Conservation (phyloP, 306 rosid genomes). For the Senna siamea region DNA sequence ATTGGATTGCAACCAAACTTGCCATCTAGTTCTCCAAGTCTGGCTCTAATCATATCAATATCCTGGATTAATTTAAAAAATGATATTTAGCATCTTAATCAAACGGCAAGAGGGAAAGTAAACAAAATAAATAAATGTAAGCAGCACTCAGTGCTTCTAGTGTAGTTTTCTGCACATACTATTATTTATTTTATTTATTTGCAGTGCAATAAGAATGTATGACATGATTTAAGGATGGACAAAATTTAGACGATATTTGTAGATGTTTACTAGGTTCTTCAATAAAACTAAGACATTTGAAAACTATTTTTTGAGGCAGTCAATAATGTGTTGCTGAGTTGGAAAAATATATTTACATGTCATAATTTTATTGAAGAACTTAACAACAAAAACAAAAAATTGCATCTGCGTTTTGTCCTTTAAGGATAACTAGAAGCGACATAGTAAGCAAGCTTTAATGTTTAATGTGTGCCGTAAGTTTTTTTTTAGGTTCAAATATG, state of each 20-base stretch:
- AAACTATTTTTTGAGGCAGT: too few relatives aligned
- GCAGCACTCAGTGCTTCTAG: slow-evolving; percentile 15
- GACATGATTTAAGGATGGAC: neutral
- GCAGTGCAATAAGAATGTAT: neutral
- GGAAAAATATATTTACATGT: too few relatives aligned
- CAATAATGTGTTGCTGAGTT: too few relatives aligned
- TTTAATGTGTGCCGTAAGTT: too few relatives aligned
- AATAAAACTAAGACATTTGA: too few relatives aligned
- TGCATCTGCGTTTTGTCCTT: neutral
- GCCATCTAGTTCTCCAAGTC: slow-evolving; percentile 59
- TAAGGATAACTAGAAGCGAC: slow-evolving; percentile 26
- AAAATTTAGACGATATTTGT: neutral
- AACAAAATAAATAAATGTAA: slow-evolving; percentile 7
- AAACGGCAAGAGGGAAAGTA: slow-evolving; percentile 13
- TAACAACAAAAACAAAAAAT: neutral
- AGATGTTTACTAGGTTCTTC: neutral
- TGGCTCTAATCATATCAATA: slow-evolving; percentile 56
- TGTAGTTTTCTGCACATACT: slow-evolving; percentile 1
- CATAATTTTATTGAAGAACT: neutral
- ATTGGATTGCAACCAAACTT: slow-evolving; percentile 65
- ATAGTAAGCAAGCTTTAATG: neutral
- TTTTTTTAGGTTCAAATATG: neutral
- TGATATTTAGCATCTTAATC: slow-evolving; percentile 21
- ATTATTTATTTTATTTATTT: slow-evolving; percentile 4
- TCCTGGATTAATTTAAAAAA: slow-evolving; percentile 52